Evolutionary conservation across 257 asterid species (phyloP).

Genomic region (Capsicum chinense): DNA sequence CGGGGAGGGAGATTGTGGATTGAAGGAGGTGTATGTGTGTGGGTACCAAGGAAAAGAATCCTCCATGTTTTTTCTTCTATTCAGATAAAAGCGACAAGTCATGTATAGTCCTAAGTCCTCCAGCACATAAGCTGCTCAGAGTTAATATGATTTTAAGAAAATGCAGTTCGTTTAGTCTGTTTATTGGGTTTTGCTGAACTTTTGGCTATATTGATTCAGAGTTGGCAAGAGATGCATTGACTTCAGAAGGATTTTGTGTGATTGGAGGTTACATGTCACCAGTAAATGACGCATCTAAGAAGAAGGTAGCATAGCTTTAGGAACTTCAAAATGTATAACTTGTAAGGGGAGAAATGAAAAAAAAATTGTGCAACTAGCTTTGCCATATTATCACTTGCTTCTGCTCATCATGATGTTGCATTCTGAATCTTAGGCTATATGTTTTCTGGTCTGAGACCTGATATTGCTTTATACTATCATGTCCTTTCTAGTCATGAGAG

Average conservation of each 20-base stretch:
- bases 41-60: not conserved
- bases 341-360: not conserved
- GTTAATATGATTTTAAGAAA: not conserved
- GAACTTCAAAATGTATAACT: conserved; percentile 13
- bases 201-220: conserved; percentile 44
- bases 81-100: not conserved
- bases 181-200: conserved; percentile 27
- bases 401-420: not conserved
- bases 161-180: conserved; percentile 12
- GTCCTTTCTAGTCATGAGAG: not conserved
- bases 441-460: conserved; percentile 16
- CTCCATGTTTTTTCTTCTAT: not conserved
- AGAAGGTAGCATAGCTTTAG: conserved; percentile 53
- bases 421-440: not conserved
- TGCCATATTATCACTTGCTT: not conserved
- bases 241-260: conserved; percentile 67
- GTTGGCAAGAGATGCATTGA: conserved; percentile 84
- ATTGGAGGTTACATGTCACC: conserved; percentile 97
- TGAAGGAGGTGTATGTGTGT: not conserved
- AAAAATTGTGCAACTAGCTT: not conserved
- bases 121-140: conserved; percentile 16
- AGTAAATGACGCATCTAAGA: conserved; percentile 82
- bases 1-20: not conserved
- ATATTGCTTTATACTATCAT: not conserved
- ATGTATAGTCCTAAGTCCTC: not conserved